Conservation (phyloP, 2,329 filamentous ascomycete species). For the Pseudogymnoascus sp. region DNA sequence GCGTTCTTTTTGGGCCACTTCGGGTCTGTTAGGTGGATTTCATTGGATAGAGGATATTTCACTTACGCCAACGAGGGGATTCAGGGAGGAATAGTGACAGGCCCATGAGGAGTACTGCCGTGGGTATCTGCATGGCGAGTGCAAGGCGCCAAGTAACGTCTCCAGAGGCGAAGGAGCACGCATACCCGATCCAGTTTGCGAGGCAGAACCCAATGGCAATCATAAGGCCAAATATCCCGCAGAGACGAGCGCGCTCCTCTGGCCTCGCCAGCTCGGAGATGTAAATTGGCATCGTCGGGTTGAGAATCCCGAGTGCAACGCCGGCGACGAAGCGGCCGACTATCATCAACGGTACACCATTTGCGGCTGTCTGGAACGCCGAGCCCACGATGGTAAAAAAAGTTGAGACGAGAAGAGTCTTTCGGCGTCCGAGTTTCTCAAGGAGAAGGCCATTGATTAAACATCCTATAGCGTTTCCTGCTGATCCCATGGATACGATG, state of each 20-base stretch:
- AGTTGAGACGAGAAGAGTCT: background rate
- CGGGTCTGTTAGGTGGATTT: background rate
- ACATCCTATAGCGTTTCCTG: background rate
- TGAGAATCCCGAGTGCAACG: slow-evolving; percentile 15
- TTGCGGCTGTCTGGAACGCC: slow-evolving; percentile 17
- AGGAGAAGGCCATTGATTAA: background rate
- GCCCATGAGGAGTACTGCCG: slow-evolving; percentile 17
- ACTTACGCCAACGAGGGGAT: slow-evolving; percentile 17
- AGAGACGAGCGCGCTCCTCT: slow-evolving; percentile 16
- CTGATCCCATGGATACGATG: background rate
- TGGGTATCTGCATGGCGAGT: slow-evolving; percentile 22
- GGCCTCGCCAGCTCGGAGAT: slow-evolving; percentile 20
- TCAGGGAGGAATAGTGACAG: slow-evolving; percentile 13
- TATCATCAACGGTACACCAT: slow-evolving; percentile 18
- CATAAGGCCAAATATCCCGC: slow-evolving; percentile 21
- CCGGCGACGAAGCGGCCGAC: slow-evolving; percentile 19
- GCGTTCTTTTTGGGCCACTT: slow-evolving; percentile 19
- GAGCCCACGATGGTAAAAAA: slow-evolving; percentile 18
- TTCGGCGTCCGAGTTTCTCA: background rate
- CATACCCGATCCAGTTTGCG: slow-evolving; percentile 23
- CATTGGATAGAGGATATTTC: background rate
- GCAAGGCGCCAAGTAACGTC: slow-evolving; percentile 22
- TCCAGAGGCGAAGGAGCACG: slow-evolving; percentile 16
- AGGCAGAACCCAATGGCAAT: slow-evolving; percentile 19
- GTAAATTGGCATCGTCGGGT: slow-evolving; percentile 19